phyloP scores from a whole-genome alignment of 2,329 filamentous ascomycete genomes.

The Trichothecium roseum region DNA sequence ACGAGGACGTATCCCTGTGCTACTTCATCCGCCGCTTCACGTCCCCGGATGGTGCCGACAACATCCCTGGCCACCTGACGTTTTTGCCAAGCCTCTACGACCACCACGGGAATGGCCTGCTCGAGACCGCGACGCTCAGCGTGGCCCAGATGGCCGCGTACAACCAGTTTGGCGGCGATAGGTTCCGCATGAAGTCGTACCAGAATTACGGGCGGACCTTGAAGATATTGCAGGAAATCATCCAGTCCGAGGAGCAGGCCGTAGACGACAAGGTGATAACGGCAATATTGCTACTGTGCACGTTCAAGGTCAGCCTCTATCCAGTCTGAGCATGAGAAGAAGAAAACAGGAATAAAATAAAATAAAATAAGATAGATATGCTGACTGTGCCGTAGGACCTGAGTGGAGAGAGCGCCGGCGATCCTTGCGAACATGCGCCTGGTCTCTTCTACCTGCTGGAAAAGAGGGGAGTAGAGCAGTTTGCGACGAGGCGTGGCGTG shows the following conservation, averaged over 20 bases:
- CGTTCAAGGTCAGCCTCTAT: slow-evolving; percentile 12
- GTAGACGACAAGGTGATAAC: slow-evolving; percentile 19
- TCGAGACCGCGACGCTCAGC: slow-evolving; percentile 20
- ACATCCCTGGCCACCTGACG: slow-evolving; percentile 20
- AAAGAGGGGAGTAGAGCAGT: slow-evolving; percentile 17
- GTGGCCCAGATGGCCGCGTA: slow-evolving; percentile 22
- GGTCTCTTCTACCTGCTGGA: slow-evolving; percentile 22
- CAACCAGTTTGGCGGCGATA: slow-evolving; percentile 18
- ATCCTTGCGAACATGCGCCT: slow-evolving; percentile 18
- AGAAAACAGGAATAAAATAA: background rate
- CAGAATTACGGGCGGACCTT: slow-evolving; percentile 18
- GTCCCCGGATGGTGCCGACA: slow-evolving; percentile 16
- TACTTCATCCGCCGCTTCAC: slow-evolving; percentile 24
- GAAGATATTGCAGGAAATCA: slow-evolving; percentile 14
- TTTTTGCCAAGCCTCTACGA: slow-evolving; percentile 19
- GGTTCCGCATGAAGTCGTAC: slow-evolving; percentile 16
- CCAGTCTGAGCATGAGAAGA: background rate
- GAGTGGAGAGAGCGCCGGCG: slow-evolving; percentile 17
- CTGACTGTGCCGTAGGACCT: no score
- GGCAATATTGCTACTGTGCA: slow-evolving; percentile 19
- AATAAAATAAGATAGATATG: no score
- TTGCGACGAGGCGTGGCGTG: slow-evolving; percentile 16
- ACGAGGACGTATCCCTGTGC: slow-evolving; percentile 18
- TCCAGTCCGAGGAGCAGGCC: slow-evolving; percentile 12
- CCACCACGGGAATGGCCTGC: slow-evolving; percentile 13